These are phyloP conservation scores for Penicillium sp. DNA, from an alignment of 2,329 filamentous ascomycete genomes.

Conservation along the genomic window DNA sequence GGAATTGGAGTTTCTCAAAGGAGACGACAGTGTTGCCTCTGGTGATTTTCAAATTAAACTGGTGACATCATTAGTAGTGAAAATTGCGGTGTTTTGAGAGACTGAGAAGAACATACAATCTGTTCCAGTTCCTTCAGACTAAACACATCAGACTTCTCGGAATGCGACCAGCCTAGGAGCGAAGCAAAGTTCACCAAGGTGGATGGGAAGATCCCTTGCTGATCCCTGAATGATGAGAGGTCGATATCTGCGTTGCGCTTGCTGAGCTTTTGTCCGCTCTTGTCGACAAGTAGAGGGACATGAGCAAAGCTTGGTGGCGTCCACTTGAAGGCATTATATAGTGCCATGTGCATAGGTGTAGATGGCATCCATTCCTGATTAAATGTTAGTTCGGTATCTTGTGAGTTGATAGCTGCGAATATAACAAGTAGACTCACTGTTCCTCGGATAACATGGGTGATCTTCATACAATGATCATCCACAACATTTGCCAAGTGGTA, in stretches of 20 bases:
- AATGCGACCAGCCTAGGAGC: constrained; percentile 78
- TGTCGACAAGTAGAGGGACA: constrained; percentile 69
- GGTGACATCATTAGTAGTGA: constrained; percentile 21
- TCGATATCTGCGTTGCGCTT: constrained; percentile 74
- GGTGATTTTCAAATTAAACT: constrained; percentile 86
- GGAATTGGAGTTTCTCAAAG: constrained; percentile 72
- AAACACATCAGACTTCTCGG: constrained; percentile 66
- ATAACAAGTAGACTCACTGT: constrained; percentile 51
- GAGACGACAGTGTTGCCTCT: constrained; percentile 84
- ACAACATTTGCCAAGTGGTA: constrained; percentile 98
- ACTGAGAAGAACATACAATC: constrained; percentile 50
- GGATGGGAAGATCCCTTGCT: constrained; percentile 60
- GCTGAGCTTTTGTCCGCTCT: constrained; percentile 72
- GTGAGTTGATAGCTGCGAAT: background rate
- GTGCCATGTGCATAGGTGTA: constrained; percentile 71
- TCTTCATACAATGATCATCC: constrained; percentile 91
- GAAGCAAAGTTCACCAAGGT: constrained; percentile 77
- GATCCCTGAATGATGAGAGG: constrained; percentile 55
- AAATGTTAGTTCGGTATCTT: background rate
- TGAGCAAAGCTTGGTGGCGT: constrained; percentile 72
- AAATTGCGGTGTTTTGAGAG: background rate
- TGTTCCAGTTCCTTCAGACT: constrained; percentile 67
- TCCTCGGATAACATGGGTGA: constrained; percentile 92
- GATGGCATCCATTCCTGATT: constrained; percentile 88
- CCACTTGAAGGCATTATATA: constrained; percentile 80